Conservation (phyloP, 2,329 filamentous ascomycete species). For the Helminthosporium solani region DNA sequence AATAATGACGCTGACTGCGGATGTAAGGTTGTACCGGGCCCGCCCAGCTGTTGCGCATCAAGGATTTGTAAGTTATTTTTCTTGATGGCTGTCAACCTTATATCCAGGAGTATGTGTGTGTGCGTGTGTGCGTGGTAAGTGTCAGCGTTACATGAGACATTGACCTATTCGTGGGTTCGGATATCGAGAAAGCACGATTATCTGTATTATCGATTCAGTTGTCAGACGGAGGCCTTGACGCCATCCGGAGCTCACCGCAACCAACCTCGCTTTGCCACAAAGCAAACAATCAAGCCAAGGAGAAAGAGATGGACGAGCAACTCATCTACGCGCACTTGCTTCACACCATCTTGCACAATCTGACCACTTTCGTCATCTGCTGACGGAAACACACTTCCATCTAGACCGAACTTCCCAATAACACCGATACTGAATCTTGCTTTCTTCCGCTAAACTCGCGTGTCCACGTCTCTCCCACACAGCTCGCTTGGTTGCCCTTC, state of each 20-base stretch:
- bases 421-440: conserved; percentile 38
- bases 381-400: conserved; percentile 19
- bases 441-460: conserved; percentile 39
- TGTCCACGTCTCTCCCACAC: conserved; percentile 40
- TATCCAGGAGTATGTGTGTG: conserved; percentile 2
- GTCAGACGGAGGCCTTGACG: conserved; percentile 2
- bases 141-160: not conserved
- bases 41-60: conserved; percentile 42
- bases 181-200: not conserved
- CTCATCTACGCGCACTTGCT: not conserved
- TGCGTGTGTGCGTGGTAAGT: not conserved
- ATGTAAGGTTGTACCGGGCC: conserved; percentile 36
- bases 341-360: not conserved
- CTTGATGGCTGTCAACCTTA: conserved; percentile 10
- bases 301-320: too few relatives aligned
- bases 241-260: conserved; percentile 5
- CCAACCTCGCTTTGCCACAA: not conserved
- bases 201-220: not conserved
- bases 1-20: not conserved
- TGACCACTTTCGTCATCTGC: conserved; percentile 13
- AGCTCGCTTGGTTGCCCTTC: conserved; percentile 41
- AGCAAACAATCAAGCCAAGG: not conserved
- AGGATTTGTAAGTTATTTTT: conserved; percentile 36
- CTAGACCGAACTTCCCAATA: conserved; percentile 39
- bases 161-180: not conserved